phyloP scores from a whole-genome alignment of 2,329 filamentous ascomycete species.

The Botryotinia convoluta region DNA sequence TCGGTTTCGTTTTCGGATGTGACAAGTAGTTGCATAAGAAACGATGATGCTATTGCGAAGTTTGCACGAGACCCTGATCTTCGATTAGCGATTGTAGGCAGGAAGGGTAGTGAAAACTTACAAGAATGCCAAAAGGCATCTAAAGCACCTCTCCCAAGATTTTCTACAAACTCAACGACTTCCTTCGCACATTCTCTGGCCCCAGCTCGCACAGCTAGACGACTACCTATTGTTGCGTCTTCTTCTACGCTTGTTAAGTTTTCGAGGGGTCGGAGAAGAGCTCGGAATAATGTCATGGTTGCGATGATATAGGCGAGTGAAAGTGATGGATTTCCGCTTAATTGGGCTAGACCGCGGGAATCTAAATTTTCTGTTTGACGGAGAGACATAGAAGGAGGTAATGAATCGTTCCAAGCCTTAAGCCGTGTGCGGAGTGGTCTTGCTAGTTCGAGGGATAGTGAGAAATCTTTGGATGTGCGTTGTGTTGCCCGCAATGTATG shows the following conservation, averaged over 20 bases:
- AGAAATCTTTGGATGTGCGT: slow-evolving; percentile 36
- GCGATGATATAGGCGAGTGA: slow-evolving; percentile 40
- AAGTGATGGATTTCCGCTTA: slow-evolving; percentile 38
- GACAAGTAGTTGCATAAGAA: slow-evolving; percentile 38
- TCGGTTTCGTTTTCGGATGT: slow-evolving; percentile 34
- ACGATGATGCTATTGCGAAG: slow-evolving; percentile 38
- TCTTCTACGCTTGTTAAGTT: slow-evolving; percentile 31
- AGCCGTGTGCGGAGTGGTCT: slow-evolving; percentile 33
- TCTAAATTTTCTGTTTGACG: slow-evolving; percentile 31
- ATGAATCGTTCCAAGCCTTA: slow-evolving; percentile 37
- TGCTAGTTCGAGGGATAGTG: slow-evolving; percentile 36
- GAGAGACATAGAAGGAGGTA: slow-evolving; percentile 32
- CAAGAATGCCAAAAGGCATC: slow-evolving; percentile 39
- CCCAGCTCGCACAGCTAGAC: slow-evolving; percentile 33
- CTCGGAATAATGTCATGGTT: slow-evolving; percentile 40
- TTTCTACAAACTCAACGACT: slow-evolving; percentile 38
- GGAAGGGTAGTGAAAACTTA: slow-evolving; percentile 20
- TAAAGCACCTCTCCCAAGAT: slow-evolving; percentile 32
- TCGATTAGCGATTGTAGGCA: slow-evolving; percentile 6
- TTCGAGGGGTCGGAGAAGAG: slow-evolving; percentile 38
- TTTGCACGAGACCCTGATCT: slow-evolving; percentile 37
- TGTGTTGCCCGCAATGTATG: slow-evolving; percentile 37
- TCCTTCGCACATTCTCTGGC: slow-evolving; percentile 38
- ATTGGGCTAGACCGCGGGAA: slow-evolving; percentile 28
- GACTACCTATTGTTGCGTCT: slow-evolving; percentile 30